These are phyloP conservation scores for Aureobasidium sp. DNA, from an alignment of 2,329 filamentous ascomycete species.

Conservation along the genomic window DNA sequence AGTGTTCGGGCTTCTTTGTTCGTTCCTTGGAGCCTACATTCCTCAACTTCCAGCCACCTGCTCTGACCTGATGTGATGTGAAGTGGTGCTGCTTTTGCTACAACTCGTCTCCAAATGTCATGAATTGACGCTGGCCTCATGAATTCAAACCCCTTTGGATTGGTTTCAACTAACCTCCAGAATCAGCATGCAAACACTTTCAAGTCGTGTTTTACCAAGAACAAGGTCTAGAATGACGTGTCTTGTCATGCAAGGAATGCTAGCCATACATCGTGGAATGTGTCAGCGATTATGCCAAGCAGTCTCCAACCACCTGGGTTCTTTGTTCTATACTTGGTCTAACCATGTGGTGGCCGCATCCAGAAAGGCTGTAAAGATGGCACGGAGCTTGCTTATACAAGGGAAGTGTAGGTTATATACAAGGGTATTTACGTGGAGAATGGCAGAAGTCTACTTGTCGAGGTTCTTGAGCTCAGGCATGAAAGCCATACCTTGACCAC, in stretches of 20 bases:
- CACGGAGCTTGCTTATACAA: not conserved
- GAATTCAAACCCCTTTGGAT: not conserved
- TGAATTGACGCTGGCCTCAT: not conserved
- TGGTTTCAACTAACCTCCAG: not conserved
- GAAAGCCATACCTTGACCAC: conserved; percentile 40
- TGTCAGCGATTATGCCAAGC: not conserved
- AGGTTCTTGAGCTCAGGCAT: conserved; percentile 47
- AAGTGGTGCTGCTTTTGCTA: not conserved
- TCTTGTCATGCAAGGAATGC: not conserved
- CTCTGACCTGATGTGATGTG: not conserved
- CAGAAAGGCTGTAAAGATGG: not conserved
- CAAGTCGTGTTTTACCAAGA: not conserved
- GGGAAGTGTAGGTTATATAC: not conserved
- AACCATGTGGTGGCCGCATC: not conserved
- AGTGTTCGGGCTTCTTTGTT: not conserved
- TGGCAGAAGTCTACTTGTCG: conserved; percentile 25
- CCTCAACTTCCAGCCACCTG: not conserved
- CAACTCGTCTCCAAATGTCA: not conserved
- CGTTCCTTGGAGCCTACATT: not conserved
- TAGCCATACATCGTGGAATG: not conserved
- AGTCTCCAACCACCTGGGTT: not conserved
- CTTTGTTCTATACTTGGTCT: not conserved
- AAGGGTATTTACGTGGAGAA: not conserved
- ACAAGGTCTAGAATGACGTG: no score
- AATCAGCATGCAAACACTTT: not conserved